Percentiles rank a stretch among this genome's conserved stretches.
phyloP scores from a whole-genome alignment of 805 yeast genomes.

The Yamadazyma akitaensis region DNA sequence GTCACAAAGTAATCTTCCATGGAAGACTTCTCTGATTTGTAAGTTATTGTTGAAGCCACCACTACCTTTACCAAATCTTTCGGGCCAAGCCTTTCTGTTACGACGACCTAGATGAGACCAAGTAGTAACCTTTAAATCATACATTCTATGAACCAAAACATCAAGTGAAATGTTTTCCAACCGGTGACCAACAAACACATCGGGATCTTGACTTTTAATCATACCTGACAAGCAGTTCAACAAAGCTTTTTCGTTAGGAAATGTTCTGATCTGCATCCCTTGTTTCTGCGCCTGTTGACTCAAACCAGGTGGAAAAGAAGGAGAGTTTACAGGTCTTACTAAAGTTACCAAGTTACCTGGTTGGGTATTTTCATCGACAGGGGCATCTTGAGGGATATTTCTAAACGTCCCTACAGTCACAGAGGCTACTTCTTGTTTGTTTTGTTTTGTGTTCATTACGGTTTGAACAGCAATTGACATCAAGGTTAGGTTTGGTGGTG shows the following conservation, averaged over 20 bases:
- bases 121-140: conserved; percentile 64
- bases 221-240: conserved; percentile 71
- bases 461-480: conserved; percentile 80
- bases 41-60: conserved; percentile 46
- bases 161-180: conserved; percentile 77
- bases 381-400: conserved; percentile 70
- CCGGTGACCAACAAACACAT: conserved; percentile 83
- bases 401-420: conserved; percentile 73
- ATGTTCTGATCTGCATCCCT: conserved; percentile 50
- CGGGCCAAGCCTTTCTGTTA: conserved; percentile 74
- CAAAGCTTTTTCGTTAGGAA: conserved; percentile 71
- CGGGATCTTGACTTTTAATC: conserved; percentile 79
- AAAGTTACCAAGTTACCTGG: conserved; percentile 68
- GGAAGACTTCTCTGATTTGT: conserved; percentile 63
- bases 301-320: conserved; percentile 74
- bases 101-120: conserved; percentile 87
- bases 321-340: conserved; percentile 71
- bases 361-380: conserved; percentile 56
- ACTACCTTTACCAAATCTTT: conserved; percentile 55
- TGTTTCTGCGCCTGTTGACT: conserved; percentile 55
- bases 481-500: conserved; percentile 65
- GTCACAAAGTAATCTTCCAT: conserved; percentile 89
- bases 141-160: conserved; percentile 76
- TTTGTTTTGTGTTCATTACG: conserved; percentile 65
- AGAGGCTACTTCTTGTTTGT: conserved; percentile 84